Conservation (phyloP, 306 rosid genomes). For the Quercus variabilis region DNA sequence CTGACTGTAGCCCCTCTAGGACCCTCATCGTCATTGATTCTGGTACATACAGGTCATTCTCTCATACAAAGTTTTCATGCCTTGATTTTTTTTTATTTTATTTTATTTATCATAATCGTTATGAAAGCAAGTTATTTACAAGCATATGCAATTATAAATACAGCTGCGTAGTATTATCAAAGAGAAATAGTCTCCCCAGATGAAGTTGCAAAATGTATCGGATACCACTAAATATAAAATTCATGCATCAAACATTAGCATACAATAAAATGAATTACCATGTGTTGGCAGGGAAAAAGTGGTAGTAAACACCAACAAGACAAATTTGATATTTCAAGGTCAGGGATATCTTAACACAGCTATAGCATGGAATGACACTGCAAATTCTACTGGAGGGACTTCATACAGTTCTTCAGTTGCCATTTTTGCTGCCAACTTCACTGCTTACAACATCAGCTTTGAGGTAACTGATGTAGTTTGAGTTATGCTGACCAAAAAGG, state of each 20-base stretch:
- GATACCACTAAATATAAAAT: background rate
- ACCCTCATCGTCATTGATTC: constrained; percentile 60
- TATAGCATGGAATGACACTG: constrained; percentile 77
- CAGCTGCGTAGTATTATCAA: background rate
- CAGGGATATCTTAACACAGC: constrained; percentile 59
- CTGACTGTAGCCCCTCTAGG: constrained; percentile 39
- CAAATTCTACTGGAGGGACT: constrained; percentile 81
- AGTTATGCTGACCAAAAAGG: too few species aligned
- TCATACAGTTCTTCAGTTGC: constrained; percentile 52
- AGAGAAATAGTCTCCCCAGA: background rate
- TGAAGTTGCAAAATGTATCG: background rate
- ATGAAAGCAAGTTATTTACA: too few species aligned
- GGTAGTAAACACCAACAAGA: constrained; percentile 53
- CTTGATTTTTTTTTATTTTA: background rate
- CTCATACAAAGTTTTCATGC: background rate
- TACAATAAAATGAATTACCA: background rate
- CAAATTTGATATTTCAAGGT: constrained; percentile 72
- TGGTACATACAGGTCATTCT: constrained; percentile 39
- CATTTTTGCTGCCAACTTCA: constrained; percentile 59
- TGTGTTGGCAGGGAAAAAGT: constrained; percentile 61
- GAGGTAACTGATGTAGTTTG: constrained; percentile 35
- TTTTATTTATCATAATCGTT: too few species aligned
- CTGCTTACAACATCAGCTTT: constrained; percentile 75
- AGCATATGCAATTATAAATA: too few species aligned
- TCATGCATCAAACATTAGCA: background rate